Percentiles rank a stretch among this genome's conserved stretches.
Conservation (phyloP, 176 grass and related monocot species). For the Bolboschoenus planiculmis region DNA sequence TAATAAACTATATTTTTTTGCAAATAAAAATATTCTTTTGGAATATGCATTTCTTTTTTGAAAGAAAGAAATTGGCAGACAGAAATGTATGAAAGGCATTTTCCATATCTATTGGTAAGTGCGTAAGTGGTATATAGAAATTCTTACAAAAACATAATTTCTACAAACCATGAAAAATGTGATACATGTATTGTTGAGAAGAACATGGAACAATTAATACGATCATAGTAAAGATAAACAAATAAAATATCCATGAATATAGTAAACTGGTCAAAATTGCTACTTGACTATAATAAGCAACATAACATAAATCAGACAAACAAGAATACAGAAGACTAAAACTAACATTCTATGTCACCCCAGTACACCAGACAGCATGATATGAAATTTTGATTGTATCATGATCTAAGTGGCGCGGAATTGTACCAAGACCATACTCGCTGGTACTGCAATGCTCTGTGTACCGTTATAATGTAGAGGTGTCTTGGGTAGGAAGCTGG, state of each 20-base stretch:
- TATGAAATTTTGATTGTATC: neutral
- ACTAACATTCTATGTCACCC: neutral
- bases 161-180: neutral
- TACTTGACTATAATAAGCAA: constrained; percentile 18
- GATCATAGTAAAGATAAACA: neutral
- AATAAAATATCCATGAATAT: neutral
- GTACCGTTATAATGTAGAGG: constrained; percentile 18
- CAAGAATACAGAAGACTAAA: neutral
- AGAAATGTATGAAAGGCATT: neutral
- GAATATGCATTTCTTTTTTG: neutral
- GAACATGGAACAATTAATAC: neutral
- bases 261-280: neutral
- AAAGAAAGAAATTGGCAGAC: neutral
- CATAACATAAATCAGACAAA: neutral
- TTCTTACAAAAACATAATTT: neutral
- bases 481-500: constrained; percentile 48
- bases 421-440: neutral
- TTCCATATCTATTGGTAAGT: neutral
- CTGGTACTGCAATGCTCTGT: neutral
- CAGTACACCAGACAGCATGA: neutral
- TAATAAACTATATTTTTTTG: neutral
- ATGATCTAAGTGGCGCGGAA: neutral
- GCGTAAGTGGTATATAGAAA: neutral
- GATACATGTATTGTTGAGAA: neutral
- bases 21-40: neutral